A percentile compares a stretch with the other conserved stretches of the same genome.
Evolutionary conservation across 306 rosid species (phyloP).

Genomic region (Pyrus pyrifolia): DNA sequence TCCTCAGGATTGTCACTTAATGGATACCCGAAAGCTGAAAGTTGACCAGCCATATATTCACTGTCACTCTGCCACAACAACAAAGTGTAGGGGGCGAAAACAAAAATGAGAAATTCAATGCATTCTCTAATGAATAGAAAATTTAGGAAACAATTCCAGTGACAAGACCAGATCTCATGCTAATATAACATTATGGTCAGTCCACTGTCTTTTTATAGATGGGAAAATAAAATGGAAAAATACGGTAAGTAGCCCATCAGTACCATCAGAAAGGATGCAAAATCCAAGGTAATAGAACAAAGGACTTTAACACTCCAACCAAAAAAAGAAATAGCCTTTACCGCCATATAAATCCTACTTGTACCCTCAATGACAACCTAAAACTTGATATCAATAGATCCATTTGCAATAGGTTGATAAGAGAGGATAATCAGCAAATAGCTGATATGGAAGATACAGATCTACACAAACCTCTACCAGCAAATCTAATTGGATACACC

Average conservation of each 20-base stretch:
- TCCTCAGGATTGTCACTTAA: slow-evolving; percentile 69
- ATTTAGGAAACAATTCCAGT: background rate
- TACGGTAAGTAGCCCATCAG: background rate
- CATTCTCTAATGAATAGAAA: background rate
- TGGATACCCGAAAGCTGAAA: slow-evolving; percentile 83
- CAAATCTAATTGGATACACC: background rate
- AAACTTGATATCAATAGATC: background rate
- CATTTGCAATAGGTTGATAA: background rate
- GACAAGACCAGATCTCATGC: background rate
- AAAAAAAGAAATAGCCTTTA: background rate
- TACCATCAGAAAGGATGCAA: background rate
- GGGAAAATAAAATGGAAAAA: background rate
- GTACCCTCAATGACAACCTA: background rate
- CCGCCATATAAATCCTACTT: background rate
- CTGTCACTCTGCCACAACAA: slow-evolving; percentile 67
- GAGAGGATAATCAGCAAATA: background rate
- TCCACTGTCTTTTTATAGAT: background rate
- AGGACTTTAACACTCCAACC: background rate
- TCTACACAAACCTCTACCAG: background rate
- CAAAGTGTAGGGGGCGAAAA: background rate
- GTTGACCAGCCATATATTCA: slow-evolving; percentile 98
- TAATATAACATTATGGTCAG: background rate
- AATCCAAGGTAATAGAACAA: background rate
- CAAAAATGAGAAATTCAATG: background rate
- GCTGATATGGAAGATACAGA: background rate